Base-by-base conservation (phyloP, 257 asterid species). In the Solanum clarkiae region DNA sequence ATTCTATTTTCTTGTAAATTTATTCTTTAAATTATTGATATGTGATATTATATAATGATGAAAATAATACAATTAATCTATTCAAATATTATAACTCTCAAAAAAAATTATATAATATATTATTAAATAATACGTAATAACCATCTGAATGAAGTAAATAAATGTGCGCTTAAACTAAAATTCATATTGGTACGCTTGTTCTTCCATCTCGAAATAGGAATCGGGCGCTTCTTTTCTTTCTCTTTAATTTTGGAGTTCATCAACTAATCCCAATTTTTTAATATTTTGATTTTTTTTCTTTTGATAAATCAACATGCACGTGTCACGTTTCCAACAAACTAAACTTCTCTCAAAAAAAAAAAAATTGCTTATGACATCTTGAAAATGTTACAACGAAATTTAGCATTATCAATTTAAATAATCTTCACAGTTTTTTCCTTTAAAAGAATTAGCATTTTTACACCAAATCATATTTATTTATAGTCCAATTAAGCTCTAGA, bases 81-180 rank as follows among this genome's bases (percentile, higher is more conserved):
- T 57, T 0, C 2, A 20, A 57, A 57, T 1, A 8, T 57, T 57
- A 8, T 57, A 0, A 8, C 1, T 20, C 0, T 18, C 0, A 1
- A 45, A 57, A 57, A 57, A 22, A 18, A 18, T 6, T 3, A 3
- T 57, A 56, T 0, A 11, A 59, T 20, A 59, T 0, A n/a, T 59
- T 0, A 59, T 59, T 20, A 4, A n/a, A 10, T 10, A 1, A 59
- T 59, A 59, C 1, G 3, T 10, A 59, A 59, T 14, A 59, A 59
- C 0, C 29, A 20, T 9, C 7, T 2, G 20, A 56, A 18, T 9
- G 20, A 18, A 11, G 2, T 59, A 20, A 0, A n/a, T 59, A 4
- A 9, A 20, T 32, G 4, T 59, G n/a, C 29, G 29, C 66, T 59
- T 59, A 1, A 59, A 59, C 66, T n/a, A 29, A 59, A 59, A 59